Evolutionary conservation across 140 eudicot genomes (phyloP).

Genomic region (Anethum foeniculum): DNA sequence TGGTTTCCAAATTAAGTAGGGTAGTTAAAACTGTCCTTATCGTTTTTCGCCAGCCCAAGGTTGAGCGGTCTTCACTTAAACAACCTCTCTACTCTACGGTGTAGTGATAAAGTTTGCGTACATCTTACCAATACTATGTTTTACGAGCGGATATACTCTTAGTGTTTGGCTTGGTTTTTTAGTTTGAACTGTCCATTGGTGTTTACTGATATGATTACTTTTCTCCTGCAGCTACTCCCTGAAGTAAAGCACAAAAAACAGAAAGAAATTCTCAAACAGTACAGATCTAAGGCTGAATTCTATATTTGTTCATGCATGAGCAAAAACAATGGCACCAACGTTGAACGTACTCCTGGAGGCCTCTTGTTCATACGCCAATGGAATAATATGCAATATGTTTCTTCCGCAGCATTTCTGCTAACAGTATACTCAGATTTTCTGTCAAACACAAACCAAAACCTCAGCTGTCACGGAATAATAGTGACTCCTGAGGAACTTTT

Average conservation of each 20-base stretch:
- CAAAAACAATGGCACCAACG: slow-evolving; percentile 42
- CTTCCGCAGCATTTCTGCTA: slow-evolving; percentile 47
- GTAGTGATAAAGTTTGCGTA: neutral
- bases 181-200: neutral
- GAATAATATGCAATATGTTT: slow-evolving; percentile 91
- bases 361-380: slow-evolving; percentile 62
- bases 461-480: slow-evolving; percentile 34
- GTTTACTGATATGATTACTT: neutral
- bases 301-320: slow-evolving; percentile 55
- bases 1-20: neutral
- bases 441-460: slow-evolving; percentile 15
- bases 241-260: slow-evolving; percentile 36
- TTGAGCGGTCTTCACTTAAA: neutral
- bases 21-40: neutral
- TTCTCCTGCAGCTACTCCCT: slow-evolving; percentile 33
- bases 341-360: slow-evolving; percentile 52
- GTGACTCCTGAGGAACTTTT: slow-evolving; percentile 36
- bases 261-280: slow-evolving; percentile 24
- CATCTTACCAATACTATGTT: neutral
- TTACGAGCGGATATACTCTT: neutral
- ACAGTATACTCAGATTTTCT: slow-evolving; percentile 48
- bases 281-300: slow-evolving; percentile 49
- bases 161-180: neutral
- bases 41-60: neutral
- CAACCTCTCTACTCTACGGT: neutral